Percentiles rank a stretch among this genome's conserved stretches.
These are phyloP conservation scores for Cubamyces sp. DNA, from an alignment of 768 basidiomycete species.

Conservation along the genomic window DNA sequence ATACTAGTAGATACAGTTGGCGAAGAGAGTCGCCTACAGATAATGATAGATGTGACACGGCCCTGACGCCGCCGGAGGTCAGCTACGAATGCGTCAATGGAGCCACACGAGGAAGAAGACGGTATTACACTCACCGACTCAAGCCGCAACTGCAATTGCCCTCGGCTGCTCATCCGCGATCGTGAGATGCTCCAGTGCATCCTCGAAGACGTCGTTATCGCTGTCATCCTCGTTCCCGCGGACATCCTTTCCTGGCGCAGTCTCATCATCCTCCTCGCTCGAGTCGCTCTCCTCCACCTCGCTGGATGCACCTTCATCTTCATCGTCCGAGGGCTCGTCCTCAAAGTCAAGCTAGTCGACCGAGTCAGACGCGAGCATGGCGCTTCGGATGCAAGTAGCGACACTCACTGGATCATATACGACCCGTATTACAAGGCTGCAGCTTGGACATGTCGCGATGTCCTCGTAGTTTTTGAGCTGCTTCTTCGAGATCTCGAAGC, in stretches of 20 bases:
- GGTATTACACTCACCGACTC: not conserved
- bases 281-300: conserved; percentile 38
- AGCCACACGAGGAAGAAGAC: too few species aligned
- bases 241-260: too few species aligned
- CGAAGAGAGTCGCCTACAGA: not conserved
- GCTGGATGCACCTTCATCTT: conserved; percentile 25
- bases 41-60: too few species aligned
- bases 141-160: conserved; percentile 32
- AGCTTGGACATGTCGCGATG: conserved; percentile 94
- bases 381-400: not conserved
- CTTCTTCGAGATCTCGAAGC: conserved; percentile 89
- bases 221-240: conserved; percentile 41
- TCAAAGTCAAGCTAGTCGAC: conserved; percentile 75
- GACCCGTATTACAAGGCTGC: conserved; percentile 89
- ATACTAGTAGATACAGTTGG: conserved; percentile 21
- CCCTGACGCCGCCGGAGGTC: not conserved
- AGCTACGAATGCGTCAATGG: not conserved
- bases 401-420: conserved; percentile 90
- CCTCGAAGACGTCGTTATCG: conserved; percentile 55
- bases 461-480: conserved; percentile 92
- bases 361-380: not conserved
- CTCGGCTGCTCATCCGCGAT: conserved; percentile 43
- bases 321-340: conserved; percentile 64
- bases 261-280: too few species aligned
- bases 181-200: conserved; percentile 67